A percentile compares a stretch with the other conserved stretches of the same genome.
Evolutionary conservation across 495 filamentous ascomycete genomes (phyloP).

Genomic region (Astrocystis sublimbata): DNA sequence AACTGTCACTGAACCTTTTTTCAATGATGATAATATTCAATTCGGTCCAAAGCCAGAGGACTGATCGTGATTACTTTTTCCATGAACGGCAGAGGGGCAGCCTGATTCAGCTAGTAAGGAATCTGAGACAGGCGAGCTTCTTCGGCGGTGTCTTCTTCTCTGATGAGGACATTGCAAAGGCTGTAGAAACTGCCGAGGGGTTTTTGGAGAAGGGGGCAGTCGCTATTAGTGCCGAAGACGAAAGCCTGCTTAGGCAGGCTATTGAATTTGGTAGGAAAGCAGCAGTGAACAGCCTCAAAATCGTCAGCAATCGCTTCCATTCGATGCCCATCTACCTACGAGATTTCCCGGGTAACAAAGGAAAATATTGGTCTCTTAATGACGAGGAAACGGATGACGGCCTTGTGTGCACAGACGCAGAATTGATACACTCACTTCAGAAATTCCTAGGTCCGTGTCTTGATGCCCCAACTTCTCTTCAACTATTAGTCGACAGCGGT

Average conservation of each 20-base stretch:
- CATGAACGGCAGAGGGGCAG: constrained; percentile 66
- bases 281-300: constrained; percentile 61
- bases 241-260: constrained; percentile 58
- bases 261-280: constrained; percentile 63
- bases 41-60: constrained; percentile 83
- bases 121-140: constrained; percentile 84
- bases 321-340: constrained; percentile 76
- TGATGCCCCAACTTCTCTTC: constrained; percentile 38
- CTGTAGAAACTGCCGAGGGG: constrained; percentile 61
- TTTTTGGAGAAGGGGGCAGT: constrained; percentile 60
- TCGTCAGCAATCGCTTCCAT: constrained; percentile 63
- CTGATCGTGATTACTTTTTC: constrained; percentile 86
- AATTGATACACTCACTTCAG: constrained; percentile 42
- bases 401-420: constrained; percentile 42
- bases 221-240: constrained; percentile 59
- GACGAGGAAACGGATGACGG: constrained; percentile 29
- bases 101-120: constrained; percentile 67
- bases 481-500: constrained; percentile 39
- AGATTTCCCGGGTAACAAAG: constrained; percentile 56
- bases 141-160: constrained; percentile 81
- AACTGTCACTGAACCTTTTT: constrained; percentile 81
- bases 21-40: constrained; percentile 79
- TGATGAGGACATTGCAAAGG: constrained; percentile 56
- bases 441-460: constrained; percentile 38
- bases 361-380: constrained; percentile 66